A percentile compares a stretch with the other conserved stretches of the same genome.
Conservation (phyloP, 2,329 filamentous ascomycete species). For the Penicillium sp. region DNA sequence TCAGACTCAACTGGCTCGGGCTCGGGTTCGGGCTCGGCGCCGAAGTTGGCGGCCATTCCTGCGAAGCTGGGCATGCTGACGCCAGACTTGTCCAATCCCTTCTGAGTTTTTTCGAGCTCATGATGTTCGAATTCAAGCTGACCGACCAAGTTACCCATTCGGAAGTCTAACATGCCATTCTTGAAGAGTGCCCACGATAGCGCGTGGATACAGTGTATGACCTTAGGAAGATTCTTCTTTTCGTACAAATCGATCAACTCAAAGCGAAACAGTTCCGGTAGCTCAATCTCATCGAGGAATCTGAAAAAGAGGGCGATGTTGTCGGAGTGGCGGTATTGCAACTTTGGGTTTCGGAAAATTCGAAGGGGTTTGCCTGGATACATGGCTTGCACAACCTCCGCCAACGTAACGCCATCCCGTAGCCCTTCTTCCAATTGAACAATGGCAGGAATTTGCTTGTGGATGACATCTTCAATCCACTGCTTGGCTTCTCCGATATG, state of each 20-base stretch:
- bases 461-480: constrained; percentile 94
- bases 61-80: constrained; percentile 97
- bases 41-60: constrained; percentile 95
- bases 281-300: constrained; percentile 84
- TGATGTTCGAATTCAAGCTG: constrained; percentile 97
- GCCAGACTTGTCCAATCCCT: constrained; percentile 92
- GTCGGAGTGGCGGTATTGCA: constrained; percentile 95
- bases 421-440: constrained; percentile 91
- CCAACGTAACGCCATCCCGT: constrained; percentile 88
- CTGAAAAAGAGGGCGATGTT: constrained; percentile 97
- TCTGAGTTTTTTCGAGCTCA: constrained; percentile 94
- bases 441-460: constrained; percentile 83
- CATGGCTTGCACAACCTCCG: constrained; percentile 88
- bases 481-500: constrained; percentile 99
- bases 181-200: constrained; percentile 96
- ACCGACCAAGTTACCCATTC: constrained; percentile 93
- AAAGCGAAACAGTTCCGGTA: constrained; percentile 95
- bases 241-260: constrained; percentile 97
- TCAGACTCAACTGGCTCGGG: constrained; percentile 76
- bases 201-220: constrained; percentile 98
- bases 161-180: constrained; percentile 91
- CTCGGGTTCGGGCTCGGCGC: constrained; percentile 76
- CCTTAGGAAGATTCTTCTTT: constrained; percentile 99
- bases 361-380: constrained; percentile 73
- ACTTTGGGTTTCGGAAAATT: constrained; percentile 80